Base-by-base conservation (phyloP, 2,329 filamentous ascomycete species). In the Aspergillus transmontanensis region DNA sequence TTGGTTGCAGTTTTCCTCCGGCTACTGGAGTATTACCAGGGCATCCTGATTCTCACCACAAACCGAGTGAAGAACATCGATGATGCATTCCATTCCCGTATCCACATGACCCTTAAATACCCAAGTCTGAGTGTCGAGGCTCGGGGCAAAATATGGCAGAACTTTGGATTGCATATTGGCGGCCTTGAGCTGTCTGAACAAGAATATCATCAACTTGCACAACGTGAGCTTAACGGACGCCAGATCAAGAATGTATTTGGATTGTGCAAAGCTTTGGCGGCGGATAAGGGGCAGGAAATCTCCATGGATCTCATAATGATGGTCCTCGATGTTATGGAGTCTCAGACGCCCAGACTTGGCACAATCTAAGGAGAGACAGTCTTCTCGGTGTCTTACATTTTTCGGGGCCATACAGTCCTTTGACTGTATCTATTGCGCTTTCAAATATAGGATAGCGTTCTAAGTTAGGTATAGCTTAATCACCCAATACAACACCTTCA, bases 11-110 rank as follows among this genome's bases (percentile, higher is more conserved):
- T 60, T 14, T 60, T 60, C 39, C 39, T 60, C 5, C 58, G 58
- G 3, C 16, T 55, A 2, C 9, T 60, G 6, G 58, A 60, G 28
- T 60, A 60, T n/a, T 60, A 60, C 39, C n/a, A 54, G 4, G 58
- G 50, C 6, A 60, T 60, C 7, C 28, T 60, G 2, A 34, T 60
- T 14, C 50, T 60, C 11, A 60, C 58, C 14, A 55, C 48, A 6
- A 60, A 60, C n/a, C 39, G 50, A 9, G 19, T 55, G 6, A 51
- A 51, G 11, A 45, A 16, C 14, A 23, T 60, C 11, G 58, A 60
- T 11, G 50, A 55, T n/a, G 58, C 50, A 6, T 55, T 60, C 50
- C 51, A 45, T 12, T 60, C 58, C 12, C 50, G 58, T 4, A 19
- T 55, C 23, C 58, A 60, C 21, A 28, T 60, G 23, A 41, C 36